These are phyloP conservation scores for Bertia moriformis DNA, from an alignment of 2,329 filamentous ascomycete genomes.

Conservation along the genomic window DNA sequence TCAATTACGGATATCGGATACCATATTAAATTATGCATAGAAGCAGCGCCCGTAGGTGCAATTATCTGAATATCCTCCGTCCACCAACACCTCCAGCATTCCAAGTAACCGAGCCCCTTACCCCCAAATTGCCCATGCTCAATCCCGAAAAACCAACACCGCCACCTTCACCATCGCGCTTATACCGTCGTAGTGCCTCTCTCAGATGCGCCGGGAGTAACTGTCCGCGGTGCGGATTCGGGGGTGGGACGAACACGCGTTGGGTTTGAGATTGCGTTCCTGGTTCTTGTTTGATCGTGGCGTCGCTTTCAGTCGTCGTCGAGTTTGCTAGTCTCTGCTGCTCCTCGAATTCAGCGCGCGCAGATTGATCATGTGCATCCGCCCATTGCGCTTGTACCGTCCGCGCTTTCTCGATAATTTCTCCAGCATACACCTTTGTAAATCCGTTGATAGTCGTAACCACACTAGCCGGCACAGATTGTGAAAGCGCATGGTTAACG, in stretches of 20 bases:
- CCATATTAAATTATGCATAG: too few species aligned
- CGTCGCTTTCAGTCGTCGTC: neutral
- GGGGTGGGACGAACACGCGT: constrained; percentile 17
- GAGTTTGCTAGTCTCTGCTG: neutral
- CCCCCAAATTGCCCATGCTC: constrained; percentile 26
- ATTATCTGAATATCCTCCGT: constrained; percentile 24
- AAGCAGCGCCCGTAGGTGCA: too few species aligned
- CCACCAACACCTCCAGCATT: constrained; percentile 21
- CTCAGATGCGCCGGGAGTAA: constrained; percentile 30
- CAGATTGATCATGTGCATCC: constrained; percentile 5
- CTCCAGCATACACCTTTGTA: constrained; percentile 52
- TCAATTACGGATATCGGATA: too few species aligned
- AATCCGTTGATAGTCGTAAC: constrained; percentile 50
- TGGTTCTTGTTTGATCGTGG: neutral
- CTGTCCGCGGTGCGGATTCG: constrained; percentile 28
- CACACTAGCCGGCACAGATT: constrained; percentile 49
- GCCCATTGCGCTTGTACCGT: constrained; percentile 42
- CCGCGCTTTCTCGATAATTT: constrained; percentile 49
- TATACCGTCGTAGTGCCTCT: constrained; percentile 29
- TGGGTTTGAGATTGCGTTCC: neutral
- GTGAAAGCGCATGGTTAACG: constrained; percentile 52
- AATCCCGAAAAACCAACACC: constrained; percentile 28
- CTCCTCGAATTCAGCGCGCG: neutral
- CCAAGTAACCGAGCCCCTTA: constrained; percentile 24
- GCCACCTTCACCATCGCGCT: constrained; percentile 28